Evolutionary conservation across 2,329 filamentous ascomycete genomes (phyloP).

Genomic region (Coniochaeta sp.): DNA sequence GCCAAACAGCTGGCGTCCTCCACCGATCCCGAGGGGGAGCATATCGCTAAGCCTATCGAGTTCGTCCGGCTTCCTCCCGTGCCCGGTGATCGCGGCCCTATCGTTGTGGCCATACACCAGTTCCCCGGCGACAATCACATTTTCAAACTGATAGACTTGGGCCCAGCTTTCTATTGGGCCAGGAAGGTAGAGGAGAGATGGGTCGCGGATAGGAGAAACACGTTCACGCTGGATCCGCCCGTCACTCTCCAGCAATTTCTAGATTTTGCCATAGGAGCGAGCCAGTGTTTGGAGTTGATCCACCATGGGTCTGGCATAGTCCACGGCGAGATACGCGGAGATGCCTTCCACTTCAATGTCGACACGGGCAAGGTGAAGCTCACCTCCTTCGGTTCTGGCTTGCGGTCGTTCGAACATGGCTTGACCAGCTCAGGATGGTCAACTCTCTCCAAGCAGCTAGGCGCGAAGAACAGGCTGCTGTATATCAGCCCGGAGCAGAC

Average conservation of each 20-base stretch:
- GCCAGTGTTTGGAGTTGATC: conserved; percentile 80
- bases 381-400: conserved; percentile 78
- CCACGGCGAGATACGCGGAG: conserved; percentile 83
- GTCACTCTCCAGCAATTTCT: conserved; percentile 73
- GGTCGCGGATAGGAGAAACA: conserved; percentile 34
- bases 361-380: conserved; percentile 68
- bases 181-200: conserved; percentile 45
- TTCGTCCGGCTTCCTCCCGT: conserved; percentile 64
- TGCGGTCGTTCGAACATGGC: conserved; percentile 85
- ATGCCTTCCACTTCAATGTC: conserved; percentile 81
- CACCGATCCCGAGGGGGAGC: conserved; percentile 64
- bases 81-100: conserved; percentile 60
- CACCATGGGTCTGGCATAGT: conserved; percentile 82
- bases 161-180: conserved; percentile 63
- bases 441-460: conserved; percentile 71
- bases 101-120: conserved; percentile 77
- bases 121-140: conserved; percentile 70
- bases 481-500: conserved; percentile 96
- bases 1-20: conserved; percentile 64
- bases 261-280: conserved; percentile 84
- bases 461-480: conserved; percentile 80
- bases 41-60: conserved; percentile 77
- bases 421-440: conserved; percentile 83
- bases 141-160: conserved; percentile 64
- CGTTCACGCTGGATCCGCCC: conserved; percentile 45